Conservation (phyloP, 1,284 basidiomycete species). For the Tilletiaria anomala region DNA sequence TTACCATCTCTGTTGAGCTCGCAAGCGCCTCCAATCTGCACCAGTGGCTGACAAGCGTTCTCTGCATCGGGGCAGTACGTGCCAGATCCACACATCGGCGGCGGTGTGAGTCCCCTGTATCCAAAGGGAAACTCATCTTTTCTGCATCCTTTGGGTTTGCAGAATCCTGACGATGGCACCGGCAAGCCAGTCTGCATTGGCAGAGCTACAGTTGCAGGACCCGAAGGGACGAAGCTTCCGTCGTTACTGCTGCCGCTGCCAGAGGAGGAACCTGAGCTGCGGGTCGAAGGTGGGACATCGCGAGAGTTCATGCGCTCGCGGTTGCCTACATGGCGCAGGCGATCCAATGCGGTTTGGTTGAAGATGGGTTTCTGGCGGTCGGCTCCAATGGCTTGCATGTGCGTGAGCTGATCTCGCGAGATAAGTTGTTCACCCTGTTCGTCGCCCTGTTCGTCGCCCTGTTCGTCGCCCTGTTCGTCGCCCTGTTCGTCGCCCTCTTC, state of each 20-base stretch:
- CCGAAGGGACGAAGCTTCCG: neutral
- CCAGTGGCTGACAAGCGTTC: conserved; percentile 52
- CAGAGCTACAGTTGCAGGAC: neutral
- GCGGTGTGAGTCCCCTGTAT: conserved; percentile 45
- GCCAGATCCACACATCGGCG: conserved; percentile 50
- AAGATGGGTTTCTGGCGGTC: too few relatives aligned
- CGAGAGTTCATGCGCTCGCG: too few relatives aligned
- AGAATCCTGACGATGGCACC: conserved; percentile 41
- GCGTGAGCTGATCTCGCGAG: too few relatives aligned
- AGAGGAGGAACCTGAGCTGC: neutral
- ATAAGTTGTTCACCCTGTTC: too few relatives aligned
- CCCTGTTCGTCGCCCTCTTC: too few relatives aligned
- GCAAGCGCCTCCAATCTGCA: conserved; percentile 54
- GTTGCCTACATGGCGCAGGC: too few relatives aligned
- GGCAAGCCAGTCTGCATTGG: neutral
- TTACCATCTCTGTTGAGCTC: conserved; percentile 75
- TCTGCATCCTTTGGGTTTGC: conserved; percentile 55
- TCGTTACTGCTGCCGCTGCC: neutral
- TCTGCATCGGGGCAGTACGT: conserved; percentile 73
- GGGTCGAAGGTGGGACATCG: neutral
- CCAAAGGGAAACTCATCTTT: conserved; percentile 63
- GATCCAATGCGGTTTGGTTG: neutral
- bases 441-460: too few relatives aligned
- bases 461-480: too few relatives aligned
- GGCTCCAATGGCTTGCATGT: too few relatives aligned